Conservation (phyloP, 768 basidiomycete species). For the Boletus reticulatus region DNA sequence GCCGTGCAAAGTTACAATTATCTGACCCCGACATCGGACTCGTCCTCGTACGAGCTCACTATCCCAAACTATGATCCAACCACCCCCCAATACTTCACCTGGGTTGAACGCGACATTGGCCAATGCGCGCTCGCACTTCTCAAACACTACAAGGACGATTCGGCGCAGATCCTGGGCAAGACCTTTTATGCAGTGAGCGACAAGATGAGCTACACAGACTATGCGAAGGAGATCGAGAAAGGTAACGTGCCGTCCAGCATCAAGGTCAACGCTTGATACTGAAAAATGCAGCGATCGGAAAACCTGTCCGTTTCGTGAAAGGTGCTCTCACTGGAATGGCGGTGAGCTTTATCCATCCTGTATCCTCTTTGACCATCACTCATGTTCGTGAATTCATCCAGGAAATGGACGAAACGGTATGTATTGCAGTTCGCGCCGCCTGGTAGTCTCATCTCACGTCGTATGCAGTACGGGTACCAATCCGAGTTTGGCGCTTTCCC, state of each 20-base stretch:
- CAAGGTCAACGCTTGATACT: background rate
- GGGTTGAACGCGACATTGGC: slow-evolving; percentile 25
- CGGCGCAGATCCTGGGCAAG: slow-evolving; percentile 17
- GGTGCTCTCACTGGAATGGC: slow-evolving; percentile 15
- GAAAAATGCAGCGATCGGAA: slow-evolving; percentile 19
- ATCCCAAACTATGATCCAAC: slow-evolving; percentile 19
- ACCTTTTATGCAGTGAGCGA: slow-evolving; percentile 27
- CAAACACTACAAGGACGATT: slow-evolving; percentile 23
- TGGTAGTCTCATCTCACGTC: background rate
- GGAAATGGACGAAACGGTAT: slow-evolving; percentile 28
- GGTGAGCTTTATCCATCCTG: slow-evolving; percentile 2
- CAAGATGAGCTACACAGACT: slow-evolving; percentile 17
- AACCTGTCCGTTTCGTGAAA: slow-evolving; percentile 25
- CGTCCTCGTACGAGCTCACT: slow-evolving; percentile 16
- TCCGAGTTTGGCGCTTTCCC: slow-evolving; percentile 26
- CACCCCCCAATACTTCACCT: slow-evolving; percentile 20
- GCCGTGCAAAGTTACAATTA: background rate
- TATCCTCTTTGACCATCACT: background rate
- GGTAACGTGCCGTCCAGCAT: slow-evolving; percentile 1
- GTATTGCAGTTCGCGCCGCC: background rate
- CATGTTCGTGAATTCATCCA: background rate
- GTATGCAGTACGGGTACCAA: slow-evolving; percentile 21
- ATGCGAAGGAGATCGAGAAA: slow-evolving; percentile 12
- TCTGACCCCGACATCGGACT: slow-evolving; percentile 8
- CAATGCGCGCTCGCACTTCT: slow-evolving; percentile 21